These are phyloP conservation scores for Clavispora carvajalis DNA, from an alignment of 805 yeast species.

Conservation along the genomic window DNA sequence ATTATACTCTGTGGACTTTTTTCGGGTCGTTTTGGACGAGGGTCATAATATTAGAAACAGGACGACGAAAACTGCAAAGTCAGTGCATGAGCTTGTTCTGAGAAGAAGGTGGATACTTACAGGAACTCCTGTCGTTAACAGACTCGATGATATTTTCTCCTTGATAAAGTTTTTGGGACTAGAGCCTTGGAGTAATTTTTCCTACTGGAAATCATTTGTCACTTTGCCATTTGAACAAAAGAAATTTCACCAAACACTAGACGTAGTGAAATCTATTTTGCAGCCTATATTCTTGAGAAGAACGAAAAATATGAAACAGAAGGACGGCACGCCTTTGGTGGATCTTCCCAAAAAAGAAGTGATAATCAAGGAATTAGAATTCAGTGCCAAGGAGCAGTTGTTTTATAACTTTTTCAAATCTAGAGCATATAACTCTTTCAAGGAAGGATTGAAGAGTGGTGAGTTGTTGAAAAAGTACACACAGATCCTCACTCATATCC, in stretches of 20 bases:
- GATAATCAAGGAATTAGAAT: conserved; percentile 57
- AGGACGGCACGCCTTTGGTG: conserved; percentile 69
- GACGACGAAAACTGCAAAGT: conserved; percentile 70
- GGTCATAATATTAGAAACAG: conserved; percentile 86
- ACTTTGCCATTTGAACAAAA: conserved; percentile 78
- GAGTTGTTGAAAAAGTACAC: conserved; percentile 68
- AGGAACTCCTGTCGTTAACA: conserved; percentile 88
- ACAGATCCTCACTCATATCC: conserved; percentile 73
- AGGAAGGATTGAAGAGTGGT: conserved; percentile 57
- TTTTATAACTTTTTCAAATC: conserved; percentile 66
- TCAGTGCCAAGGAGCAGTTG: conserved; percentile 59
- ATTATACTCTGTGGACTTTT: conserved; percentile 65
- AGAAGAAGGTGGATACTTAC: conserved; percentile 79
- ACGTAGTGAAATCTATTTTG: conserved; percentile 76
- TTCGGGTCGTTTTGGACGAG: conserved; percentile 79
- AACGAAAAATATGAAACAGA: conserved; percentile 77
- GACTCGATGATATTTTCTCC: conserved; percentile 81
- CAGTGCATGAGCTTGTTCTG: conserved; percentile 62
- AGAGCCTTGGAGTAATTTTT: conserved; percentile 86
- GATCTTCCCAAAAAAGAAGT: conserved; percentile 74
- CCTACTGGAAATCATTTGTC: conserved; percentile 84
- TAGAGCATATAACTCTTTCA: conserved; percentile 59
- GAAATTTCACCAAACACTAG: conserved; percentile 66
- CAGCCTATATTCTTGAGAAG: conserved; percentile 81
- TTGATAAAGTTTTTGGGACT: conserved; percentile 66